Percentiles rank a stretch among this genome's conserved stretches.
These are phyloP conservation scores for Conticribra guillardii DNA, from an alignment of 108 stramenopile species.

Conservation along the genomic window DNA sequence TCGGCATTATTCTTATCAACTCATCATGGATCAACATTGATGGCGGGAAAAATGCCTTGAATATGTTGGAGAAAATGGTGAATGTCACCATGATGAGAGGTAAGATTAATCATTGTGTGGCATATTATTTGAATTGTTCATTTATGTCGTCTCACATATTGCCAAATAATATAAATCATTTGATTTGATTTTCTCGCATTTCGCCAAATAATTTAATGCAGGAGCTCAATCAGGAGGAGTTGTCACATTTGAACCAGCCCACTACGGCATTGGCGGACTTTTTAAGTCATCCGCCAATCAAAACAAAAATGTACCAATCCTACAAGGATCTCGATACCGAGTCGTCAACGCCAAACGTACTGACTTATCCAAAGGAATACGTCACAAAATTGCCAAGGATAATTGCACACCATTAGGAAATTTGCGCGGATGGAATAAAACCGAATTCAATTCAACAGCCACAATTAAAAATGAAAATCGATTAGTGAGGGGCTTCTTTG, in stretches of 20 bases:
- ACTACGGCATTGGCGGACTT: not conserved
- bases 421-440: constrained; percentile 19
- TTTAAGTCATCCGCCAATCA: not conserved
- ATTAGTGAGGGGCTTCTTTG: constrained; percentile 49
- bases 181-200: too few relatives aligned
- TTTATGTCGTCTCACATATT: not conserved
- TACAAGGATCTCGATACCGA: constrained; percentile 53
- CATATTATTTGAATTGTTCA: too few relatives aligned
- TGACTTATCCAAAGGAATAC: constrained; percentile 56
- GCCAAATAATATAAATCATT: not conserved
- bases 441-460: constrained; percentile 1
- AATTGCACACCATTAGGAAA: not conserved
- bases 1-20: constrained; percentile 68
- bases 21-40: constrained; percentile 51
- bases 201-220: not conserved
- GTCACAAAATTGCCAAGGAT: constrained; percentile 42
- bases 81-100: constrained; percentile 83
- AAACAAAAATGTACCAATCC: not conserved
- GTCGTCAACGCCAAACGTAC: constrained; percentile 76
- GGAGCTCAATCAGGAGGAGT: constrained; percentile 75
- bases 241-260: constrained; percentile 36
- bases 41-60: constrained; percentile 50
- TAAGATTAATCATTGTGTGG: too few relatives aligned
- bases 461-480: not conserved
- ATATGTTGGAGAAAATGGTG: constrained; percentile 68